Conservation (phyloP, 2,329 filamentous ascomycete species). For the Fusarium chuoi region DNA sequence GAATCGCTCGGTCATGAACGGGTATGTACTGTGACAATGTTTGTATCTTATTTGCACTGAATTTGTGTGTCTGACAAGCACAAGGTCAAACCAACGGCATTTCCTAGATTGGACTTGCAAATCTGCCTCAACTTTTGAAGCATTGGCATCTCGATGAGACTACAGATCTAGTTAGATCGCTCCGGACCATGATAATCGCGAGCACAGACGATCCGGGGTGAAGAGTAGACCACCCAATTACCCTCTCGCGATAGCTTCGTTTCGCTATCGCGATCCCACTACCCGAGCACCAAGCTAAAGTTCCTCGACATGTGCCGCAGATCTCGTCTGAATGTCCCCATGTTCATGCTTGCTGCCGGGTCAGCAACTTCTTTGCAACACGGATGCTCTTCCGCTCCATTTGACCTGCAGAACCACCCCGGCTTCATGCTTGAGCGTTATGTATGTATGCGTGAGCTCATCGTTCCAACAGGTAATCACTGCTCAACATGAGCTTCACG, state of each 20-base stretch:
- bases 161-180: conserved; percentile 24
- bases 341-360: conserved; percentile 21
- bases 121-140: neutral
- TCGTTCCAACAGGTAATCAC: conserved; percentile 15
- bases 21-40: conserved; percentile 15
- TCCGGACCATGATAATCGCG: conserved; percentile 18
- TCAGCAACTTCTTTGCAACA: conserved; percentile 14
- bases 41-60: conserved; percentile 5
- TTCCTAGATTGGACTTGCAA: neutral
- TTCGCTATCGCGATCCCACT: conserved; percentile 22
- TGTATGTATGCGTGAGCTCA: conserved; percentile 28
- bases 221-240: conserved; percentile 20
- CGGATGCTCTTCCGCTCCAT: conserved; percentile 16
- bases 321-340: conserved; percentile 20
- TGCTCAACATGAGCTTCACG: conserved; percentile 21
- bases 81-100: conserved; percentile 22
- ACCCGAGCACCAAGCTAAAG: neutral
- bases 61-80: conserved; percentile 21
- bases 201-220: conserved; percentile 25
- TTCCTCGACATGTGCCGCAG: conserved; percentile 10
- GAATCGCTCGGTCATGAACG: conserved; percentile 11
- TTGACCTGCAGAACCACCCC: conserved; percentile 32
- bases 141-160: conserved; percentile 32
- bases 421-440: conserved; percentile 14
- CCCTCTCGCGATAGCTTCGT: conserved; percentile 20